phyloP scores from a whole-genome alignment of 2,329 filamentous ascomycete genomes.

The Fusarium devonianum region DNA sequence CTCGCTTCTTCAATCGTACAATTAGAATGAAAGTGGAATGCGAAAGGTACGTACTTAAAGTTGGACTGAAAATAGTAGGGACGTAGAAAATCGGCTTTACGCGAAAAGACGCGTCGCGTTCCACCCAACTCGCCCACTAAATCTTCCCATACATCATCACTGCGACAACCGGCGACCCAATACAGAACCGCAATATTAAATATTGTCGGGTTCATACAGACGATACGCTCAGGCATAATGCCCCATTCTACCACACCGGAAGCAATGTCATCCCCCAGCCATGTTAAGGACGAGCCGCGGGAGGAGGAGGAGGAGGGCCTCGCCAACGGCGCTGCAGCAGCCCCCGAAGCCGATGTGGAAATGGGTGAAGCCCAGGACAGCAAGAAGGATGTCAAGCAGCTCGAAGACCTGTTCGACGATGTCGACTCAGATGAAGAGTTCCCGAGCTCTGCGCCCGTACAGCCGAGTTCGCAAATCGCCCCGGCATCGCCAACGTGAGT shows the following conservation, averaged over 20 bases:
- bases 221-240: slow-evolving; percentile 16
- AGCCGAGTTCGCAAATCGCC: slow-evolving; percentile 52
- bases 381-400: slow-evolving; percentile 56
- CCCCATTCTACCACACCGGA: slow-evolving; percentile 33
- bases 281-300: slow-evolving; percentile 40
- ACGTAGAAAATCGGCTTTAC: slow-evolving; percentile 39
- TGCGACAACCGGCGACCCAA: slow-evolving; percentile 29
- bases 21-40: neutral
- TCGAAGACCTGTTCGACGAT: slow-evolving; percentile 67
- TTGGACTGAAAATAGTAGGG: too few species aligned
- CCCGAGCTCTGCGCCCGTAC: slow-evolving; percentile 56
- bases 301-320: slow-evolving; percentile 40
- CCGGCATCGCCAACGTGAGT: slow-evolving; percentile 55
- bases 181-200: neutral
- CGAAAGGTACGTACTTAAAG: slow-evolving; percentile 27
- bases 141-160: slow-evolving; percentile 32
- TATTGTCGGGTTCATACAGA: neutral
- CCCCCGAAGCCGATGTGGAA: slow-evolving; percentile 27
- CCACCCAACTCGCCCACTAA: slow-evolving; percentile 21
- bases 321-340: slow-evolving; percentile 20
- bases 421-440: slow-evolving; percentile 69
- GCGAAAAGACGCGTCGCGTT: slow-evolving; percentile 38
- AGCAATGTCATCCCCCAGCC: slow-evolving; percentile 38
- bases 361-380: slow-evolving; percentile 38
- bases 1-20: too few species aligned